Conservation (phyloP, 441 rosid species). For the Populus hybrid region DNA sequence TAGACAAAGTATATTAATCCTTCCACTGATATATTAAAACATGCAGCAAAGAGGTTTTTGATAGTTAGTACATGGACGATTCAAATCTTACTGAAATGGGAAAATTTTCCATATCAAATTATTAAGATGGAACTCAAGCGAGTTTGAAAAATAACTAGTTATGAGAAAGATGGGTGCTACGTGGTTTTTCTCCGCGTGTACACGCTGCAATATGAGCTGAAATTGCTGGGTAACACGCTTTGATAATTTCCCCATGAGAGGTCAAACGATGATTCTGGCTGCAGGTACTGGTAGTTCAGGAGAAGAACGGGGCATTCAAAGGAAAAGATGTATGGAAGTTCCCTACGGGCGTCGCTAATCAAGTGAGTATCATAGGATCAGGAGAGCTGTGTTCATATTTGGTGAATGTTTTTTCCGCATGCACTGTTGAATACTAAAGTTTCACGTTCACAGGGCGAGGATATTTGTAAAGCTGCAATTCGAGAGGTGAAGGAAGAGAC, state of each 20-base stretch:
- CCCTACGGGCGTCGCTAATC: slow-evolving; percentile 66
- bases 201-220: neutral
- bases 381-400: neutral
- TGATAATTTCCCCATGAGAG: neutral
- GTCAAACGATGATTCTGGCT: neutral
- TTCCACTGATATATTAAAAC: no score
- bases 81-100: neutral
- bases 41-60: neutral
- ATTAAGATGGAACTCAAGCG: neutral
- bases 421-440: no score
- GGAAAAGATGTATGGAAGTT: slow-evolving; percentile 66
- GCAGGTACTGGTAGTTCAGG: slow-evolving; percentile 78
- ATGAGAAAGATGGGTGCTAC: no score
- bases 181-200: no score
- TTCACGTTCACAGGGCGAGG: slow-evolving; percentile 4
- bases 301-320: slow-evolving; percentile 54
- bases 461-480: slow-evolving; percentile 15
- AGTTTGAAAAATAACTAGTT: neutral
- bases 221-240: neutral
- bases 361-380: slow-evolving; percentile 32
- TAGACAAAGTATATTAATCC: no score
- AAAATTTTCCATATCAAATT: neutral
- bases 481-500: slow-evolving; percentile 25
- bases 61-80: neutral
- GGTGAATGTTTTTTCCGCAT: neutral